These are phyloP conservation scores for Camelina laxa DNA, from an alignment of 345 rosid genomes.

Conservation along the genomic window DNA sequence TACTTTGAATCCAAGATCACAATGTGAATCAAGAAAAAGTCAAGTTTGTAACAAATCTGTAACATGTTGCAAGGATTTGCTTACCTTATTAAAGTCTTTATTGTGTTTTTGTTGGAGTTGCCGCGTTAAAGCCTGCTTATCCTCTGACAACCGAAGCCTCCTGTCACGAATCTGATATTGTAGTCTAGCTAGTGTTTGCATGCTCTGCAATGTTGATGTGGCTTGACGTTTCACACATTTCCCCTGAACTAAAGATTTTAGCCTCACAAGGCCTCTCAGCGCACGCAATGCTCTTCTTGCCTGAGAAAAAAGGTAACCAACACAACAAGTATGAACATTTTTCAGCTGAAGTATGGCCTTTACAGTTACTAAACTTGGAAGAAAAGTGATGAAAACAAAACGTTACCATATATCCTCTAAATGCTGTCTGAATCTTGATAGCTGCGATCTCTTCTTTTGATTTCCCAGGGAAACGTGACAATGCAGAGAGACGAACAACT, in stretches of 20 bases:
- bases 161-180: conserved; percentile 79
- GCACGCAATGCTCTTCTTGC: conserved; percentile 91
- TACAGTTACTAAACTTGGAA: background rate
- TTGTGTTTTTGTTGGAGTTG: conserved; percentile 69
- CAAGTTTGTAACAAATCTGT: background rate
- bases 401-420: conserved; percentile 67
- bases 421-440: conserved; percentile 78
- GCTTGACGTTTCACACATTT: conserved; percentile 87
- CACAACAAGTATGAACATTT: background rate
- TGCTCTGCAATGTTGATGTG: conserved; percentile 70
- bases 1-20: background rate
- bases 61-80: background rate
- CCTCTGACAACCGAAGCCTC: conserved; percentile 78
- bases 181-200: conserved; percentile 85
- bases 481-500: conserved; percentile 62
- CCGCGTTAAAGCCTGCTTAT: conserved; percentile 69
- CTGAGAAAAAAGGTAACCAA: conserved; percentile 44
- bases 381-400: background rate
- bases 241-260: conserved; percentile 72
- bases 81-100: conserved; percentile 60
- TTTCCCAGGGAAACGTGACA: conserved; percentile 56
- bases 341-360: too few relatives aligned
- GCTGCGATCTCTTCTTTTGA: conserved; percentile 69
- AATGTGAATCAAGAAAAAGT: background rate
- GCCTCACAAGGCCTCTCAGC: conserved; percentile 81